A percentile compares a stretch with the other conserved stretches of the same genome.
These are phyloP conservation scores for Zasmidium cellare DNA, from an alignment of 2,329 filamentous ascomycete species.

Conservation along the genomic window DNA sequence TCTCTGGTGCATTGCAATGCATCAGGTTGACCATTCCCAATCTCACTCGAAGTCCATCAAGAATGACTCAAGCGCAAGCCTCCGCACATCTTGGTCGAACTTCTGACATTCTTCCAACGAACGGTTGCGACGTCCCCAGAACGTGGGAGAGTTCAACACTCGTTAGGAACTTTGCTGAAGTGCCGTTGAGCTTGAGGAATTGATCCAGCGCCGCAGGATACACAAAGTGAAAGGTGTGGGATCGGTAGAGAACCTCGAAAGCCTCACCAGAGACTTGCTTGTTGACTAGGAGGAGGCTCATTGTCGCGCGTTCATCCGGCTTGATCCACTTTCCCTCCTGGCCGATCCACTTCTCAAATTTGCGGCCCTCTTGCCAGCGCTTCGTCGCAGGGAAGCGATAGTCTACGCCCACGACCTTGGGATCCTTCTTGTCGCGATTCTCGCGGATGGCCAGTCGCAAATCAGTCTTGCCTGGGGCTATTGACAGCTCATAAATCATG, in stretches of 20 bases:
- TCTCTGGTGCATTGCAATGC: too few species aligned
- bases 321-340: too few species aligned
- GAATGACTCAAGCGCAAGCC: neutral
- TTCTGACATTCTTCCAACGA: too few species aligned
- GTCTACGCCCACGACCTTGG: too few species aligned
- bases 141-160: neutral
- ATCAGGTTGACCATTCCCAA: too few species aligned
- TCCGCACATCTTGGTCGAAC: neutral
- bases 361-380: too few species aligned
- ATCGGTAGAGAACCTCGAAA: slow-evolving; percentile 4
- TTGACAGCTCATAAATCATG: slow-evolving; percentile 4
- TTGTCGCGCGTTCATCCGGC: neutral
- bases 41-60: neutral
- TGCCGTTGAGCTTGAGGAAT: neutral
- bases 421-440: too few species aligned
- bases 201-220: neutral
- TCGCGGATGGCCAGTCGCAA: too few species aligned
- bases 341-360: too few species aligned
- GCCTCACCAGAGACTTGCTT: neutral
- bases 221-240: neutral
- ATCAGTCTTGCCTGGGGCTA: too few species aligned
- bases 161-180: neutral
- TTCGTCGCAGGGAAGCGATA: too few species aligned
- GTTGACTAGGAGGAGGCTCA: neutral
- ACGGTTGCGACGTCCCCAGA: too few species aligned